Evolutionary conservation across 2,329 filamentous ascomycete species (phyloP).

Genomic region (Fusarium sp.): DNA sequence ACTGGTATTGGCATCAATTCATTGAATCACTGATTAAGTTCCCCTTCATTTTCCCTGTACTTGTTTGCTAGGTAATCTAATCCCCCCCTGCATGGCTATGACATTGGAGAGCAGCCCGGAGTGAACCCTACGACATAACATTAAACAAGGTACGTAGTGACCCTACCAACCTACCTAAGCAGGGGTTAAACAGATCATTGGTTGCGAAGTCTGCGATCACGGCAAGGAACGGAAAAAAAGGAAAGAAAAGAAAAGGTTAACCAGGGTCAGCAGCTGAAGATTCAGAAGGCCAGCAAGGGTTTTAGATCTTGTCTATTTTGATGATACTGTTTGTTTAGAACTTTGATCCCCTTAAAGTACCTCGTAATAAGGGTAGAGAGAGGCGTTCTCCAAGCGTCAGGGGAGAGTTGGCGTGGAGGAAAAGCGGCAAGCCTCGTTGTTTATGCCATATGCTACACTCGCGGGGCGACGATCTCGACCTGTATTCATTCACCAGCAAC

Average conservation of each 20-base stretch:
- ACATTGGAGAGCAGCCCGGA: slow-evolving; percentile 21
- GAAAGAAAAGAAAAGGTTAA: background rate
- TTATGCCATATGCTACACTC: slow-evolving; percentile 29
- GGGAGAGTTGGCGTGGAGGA: slow-evolving; percentile 3
- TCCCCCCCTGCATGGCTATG: slow-evolving; percentile 24
- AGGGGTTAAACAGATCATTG: slow-evolving; percentile 34
- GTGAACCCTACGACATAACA: slow-evolving; percentile 33
- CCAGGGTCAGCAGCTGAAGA: slow-evolving; percentile 32
- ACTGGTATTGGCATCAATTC: slow-evolving; percentile 16
- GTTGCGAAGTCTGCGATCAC: slow-evolving; percentile 7
- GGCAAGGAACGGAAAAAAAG: slow-evolving; percentile 7
- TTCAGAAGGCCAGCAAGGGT: slow-evolving; percentile 5
- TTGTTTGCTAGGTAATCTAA: slow-evolving; percentile 4
- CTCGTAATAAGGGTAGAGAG: slow-evolving; percentile 17
- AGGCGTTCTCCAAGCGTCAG: slow-evolving; percentile 22
- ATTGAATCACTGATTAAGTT: slow-evolving; percentile 32
- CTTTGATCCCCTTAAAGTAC: background rate
- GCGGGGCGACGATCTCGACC: slow-evolving; percentile 23
- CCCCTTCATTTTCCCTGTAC: slow-evolving; percentile 5
- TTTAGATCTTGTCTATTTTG: background rate
- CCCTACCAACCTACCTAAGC: slow-evolving; percentile 13
- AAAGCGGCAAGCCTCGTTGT: slow-evolving; percentile 26
- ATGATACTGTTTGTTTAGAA: slow-evolving; percentile 7
- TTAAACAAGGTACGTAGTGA: slow-evolving; percentile 15
- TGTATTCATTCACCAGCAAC: slow-evolving; percentile 16